phyloP scores from a whole-genome alignment of 805 yeast species.

The Wickerhamiella cacticola region DNA sequence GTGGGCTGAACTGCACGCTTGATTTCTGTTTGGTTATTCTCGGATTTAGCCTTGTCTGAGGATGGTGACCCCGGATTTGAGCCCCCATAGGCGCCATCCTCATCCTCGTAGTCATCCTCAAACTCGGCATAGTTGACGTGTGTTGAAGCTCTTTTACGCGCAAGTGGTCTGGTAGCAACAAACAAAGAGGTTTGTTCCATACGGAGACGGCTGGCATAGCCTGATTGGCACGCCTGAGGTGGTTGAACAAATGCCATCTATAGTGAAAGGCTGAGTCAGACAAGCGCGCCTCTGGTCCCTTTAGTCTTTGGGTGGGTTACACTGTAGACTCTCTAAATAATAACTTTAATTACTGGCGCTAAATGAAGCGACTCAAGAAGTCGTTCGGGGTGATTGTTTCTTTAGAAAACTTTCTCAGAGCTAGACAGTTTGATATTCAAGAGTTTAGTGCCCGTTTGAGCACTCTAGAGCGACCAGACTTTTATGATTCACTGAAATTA shows the following conservation, averaged over 20 bases:
- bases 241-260: slow-evolving; percentile 3
- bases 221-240: slow-evolving; percentile 75
- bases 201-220: slow-evolving; percentile 58
- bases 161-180: slow-evolving; percentile 60
- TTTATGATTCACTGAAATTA: too few relatives aligned
- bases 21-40: slow-evolving; percentile 21
- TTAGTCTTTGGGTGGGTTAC: too few relatives aligned
- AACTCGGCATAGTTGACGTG: slow-evolving; percentile 66
- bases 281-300: too few relatives aligned
- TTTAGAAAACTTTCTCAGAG: too few relatives aligned
- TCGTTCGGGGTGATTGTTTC: too few relatives aligned
- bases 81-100: slow-evolving; percentile 24
- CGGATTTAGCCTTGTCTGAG: slow-evolving; percentile 21
- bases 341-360: too few relatives aligned
- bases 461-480: too few relatives aligned
- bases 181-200: slow-evolving; percentile 63
- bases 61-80: slow-evolving; percentile 11
- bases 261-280: slow-evolving; percentile 1
- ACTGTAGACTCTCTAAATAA: too few relatives aligned
- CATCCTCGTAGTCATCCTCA: slow-evolving; percentile 51
- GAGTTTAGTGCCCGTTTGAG: too few relatives aligned
- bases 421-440: too few relatives aligned
- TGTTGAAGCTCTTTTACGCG: slow-evolving; percentile 53
- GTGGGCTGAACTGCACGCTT: slow-evolving; percentile 35
- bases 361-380: too few relatives aligned